Evolutionary conservation across 768 basidiomycete species (phyloP).

Genomic region (Rhizopogon rudus): DNA sequence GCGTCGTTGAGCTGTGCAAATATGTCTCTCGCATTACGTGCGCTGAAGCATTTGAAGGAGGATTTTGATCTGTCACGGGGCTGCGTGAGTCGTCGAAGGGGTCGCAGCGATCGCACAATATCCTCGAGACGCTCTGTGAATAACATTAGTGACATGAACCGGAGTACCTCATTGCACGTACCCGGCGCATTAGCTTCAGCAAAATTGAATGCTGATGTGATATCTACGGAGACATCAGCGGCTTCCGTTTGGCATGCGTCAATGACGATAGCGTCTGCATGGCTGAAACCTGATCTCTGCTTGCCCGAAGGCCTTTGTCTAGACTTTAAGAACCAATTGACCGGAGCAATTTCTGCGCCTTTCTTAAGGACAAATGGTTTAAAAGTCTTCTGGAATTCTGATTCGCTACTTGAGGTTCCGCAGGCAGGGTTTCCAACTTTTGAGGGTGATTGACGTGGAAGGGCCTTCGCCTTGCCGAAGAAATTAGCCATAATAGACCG

Average conservation of each 20-base stretch:
- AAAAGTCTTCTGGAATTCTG: constrained; percentile 74
- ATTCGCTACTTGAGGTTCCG: constrained; percentile 33
- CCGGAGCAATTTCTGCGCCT: constrained; percentile 63
- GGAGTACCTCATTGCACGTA: not conserved
- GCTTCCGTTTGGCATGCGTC: constrained; percentile 43
- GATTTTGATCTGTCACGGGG: constrained; percentile 12
- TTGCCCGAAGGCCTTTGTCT: constrained; percentile 20
- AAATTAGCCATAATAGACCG: constrained; percentile 74
- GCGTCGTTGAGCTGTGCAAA: constrained; percentile 70
- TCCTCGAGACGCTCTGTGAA: constrained; percentile 8
- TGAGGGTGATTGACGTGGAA: constrained; percentile 15
- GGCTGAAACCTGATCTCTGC: constrained; percentile 16
- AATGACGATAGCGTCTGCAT: constrained; percentile 54
- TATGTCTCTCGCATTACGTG: constrained; percentile 41
- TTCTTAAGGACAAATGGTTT: constrained; percentile 78
- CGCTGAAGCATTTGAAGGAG: constrained; percentile 24
- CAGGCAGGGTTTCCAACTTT: constrained; percentile 23
- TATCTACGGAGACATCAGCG: constrained; percentile 1
- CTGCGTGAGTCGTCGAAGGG: constrained; percentile 14
- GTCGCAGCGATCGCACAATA: constrained; percentile 28
- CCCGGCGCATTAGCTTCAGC: constrained; percentile 10
- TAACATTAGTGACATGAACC: constrained; percentile 24
- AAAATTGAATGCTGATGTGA: constrained; percentile 18
- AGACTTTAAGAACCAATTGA: constrained; percentile 56
- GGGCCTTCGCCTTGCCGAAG: constrained; percentile 60